Evolutionary conservation across 768 basidiomycete species (phyloP), one percentile per base, ranked within the genome.

Genomic region (Termitomyces sp.): DNA sequence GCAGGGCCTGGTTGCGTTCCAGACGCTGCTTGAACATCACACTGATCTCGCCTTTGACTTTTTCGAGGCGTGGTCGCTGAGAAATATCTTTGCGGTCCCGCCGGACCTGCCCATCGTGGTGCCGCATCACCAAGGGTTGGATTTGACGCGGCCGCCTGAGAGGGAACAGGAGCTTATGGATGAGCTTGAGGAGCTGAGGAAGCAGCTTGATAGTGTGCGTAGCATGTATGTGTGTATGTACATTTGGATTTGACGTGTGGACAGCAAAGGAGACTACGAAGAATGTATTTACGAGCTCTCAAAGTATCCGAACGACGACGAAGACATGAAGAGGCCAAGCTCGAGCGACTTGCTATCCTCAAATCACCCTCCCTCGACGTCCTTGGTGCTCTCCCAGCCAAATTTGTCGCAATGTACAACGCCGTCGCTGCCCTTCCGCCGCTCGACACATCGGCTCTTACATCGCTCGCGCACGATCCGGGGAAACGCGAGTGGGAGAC

Each of bases 31-130:
- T 14, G 91, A 95, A 66, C 85, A 85, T 54, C 93, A 95, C 62
- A 87, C 90, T 43, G 94, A 97, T 66, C 81, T 92, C 44, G 94
- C 93, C 0, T 92, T 95, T 58, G 94, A 97, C 69, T 90, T 88
- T 66, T 91, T 97, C 64, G 93, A 94, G 71, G 87, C 86, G 0
- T 96, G 94, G 93, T 86, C 85, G 11, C 69, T 94, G 65, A 77
- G 92, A 41, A 97, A 96, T 71, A 89, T 94, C 56, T 96, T 96
- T 64, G 82, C 85, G 51, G 79, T 94, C 16, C 83, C 86, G 0
- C 76, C 81, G 3, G 84, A 86, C 58, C 65, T 92, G 34, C 86
- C 86, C 0, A 73, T 92, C 32, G 84, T 92, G 14, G 78, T 86
- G 4, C 89, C 89, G 3, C 90, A 92, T 65, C 93, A 95, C 56